phyloP scores from a whole-genome alignment of 2,329 filamentous ascomycete species.

The Cordyceps javanica region DNA sequence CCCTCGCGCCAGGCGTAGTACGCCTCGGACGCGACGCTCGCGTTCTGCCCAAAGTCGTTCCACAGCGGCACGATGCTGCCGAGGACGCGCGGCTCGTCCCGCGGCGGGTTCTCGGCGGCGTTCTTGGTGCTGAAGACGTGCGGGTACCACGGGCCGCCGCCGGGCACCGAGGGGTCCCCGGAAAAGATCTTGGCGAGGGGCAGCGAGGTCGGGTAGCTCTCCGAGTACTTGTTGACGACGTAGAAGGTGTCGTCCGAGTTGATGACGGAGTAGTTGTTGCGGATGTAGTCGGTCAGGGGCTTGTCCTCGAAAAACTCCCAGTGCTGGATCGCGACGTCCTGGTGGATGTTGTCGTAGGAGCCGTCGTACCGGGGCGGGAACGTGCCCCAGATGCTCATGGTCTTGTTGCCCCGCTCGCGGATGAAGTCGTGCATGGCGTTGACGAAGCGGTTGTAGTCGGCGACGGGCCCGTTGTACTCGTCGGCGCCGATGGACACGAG shows the following conservation, averaged over 20 bases:
- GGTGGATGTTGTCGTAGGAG: too few relatives aligned
- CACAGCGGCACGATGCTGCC: conserved; percentile 20
- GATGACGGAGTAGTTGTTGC: conserved; percentile 19
- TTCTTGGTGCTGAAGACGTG: conserved; percentile 19
- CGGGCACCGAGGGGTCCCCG: conserved; percentile 15
- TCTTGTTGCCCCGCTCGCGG: conserved; percentile 36
- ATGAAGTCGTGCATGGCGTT: conserved; percentile 39
- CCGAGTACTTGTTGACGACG: conserved; percentile 20
- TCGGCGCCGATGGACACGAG: conserved; percentile 50
- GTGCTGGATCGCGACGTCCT: conserved; percentile 31
- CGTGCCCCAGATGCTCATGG: conserved; percentile 48
- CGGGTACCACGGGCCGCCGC: conserved; percentile 16
- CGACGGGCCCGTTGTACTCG: conserved; percentile 42
- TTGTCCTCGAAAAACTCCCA: conserved; percentile 20
- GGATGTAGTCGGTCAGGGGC: conserved; percentile 17
- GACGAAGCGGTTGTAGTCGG: conserved; percentile 43
- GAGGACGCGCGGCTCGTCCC: too few relatives aligned
- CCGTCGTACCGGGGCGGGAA: conserved; percentile 21
- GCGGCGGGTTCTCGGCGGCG: too few relatives aligned
- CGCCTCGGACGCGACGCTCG: conserved; percentile 19
- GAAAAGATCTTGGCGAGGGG: conserved; percentile 36
- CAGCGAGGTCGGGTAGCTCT: too few relatives aligned
- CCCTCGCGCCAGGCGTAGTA: conserved; percentile 21
- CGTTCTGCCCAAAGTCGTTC: conserved; percentile 21
- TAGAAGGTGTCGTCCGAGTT: conserved; percentile 21